Evolutionary conservation across 2,329 filamentous ascomycete species (phyloP), one percentile per base, ranked within the genome.

Genomic region (Colletotrichum noveboracense): DNA sequence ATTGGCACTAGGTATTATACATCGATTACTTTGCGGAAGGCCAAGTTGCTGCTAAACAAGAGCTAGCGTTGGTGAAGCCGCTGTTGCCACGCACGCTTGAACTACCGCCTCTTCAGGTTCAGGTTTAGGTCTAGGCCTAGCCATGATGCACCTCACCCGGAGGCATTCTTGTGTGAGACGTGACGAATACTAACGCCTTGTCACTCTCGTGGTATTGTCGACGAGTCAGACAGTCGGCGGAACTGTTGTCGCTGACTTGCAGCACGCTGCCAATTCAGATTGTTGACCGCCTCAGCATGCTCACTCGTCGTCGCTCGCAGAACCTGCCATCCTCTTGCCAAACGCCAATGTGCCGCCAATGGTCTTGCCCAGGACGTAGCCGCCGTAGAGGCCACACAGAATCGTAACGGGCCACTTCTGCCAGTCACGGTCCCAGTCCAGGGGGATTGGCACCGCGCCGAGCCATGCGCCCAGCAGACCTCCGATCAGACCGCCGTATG

Each of bases 391-490:
- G 4, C 97, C 97, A 3, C 91, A 92, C 6, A 98, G 86, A 74
- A 99, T 94, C 0, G 97, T 99, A 64, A 98, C 93, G 0, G 97
- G 97, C 94, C 96, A 99, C 84, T 94, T 95, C 90, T 99, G 97
- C 97, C 97, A 99, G 80, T 98, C 96, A n/a, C 97, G 93, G 84
- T 99, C 97, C 96, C 96, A 98, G 84, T 99, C 97, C 79, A 99
- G 87, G 3, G 97, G 97, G 79, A 99, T 98, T 0, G 97, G 97
- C 69, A 98, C 92, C 9, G 97, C 97, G 5, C 97, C 97, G 56
- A 98, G 86, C 97, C 97, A 98, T 55, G 95, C 95, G 7, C 97
- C 97, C 2, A 96, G 80, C 30, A 94, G 87, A 0, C 92, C 93
- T 7, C 97, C 97, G n/a, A 96, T 84, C 12, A 95, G 89, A 3